These are phyloP conservation scores for Miscanthus lutarioriparius DNA, from an alignment of 176 grass and related monocot genomes.

Conservation along the genomic window DNA sequence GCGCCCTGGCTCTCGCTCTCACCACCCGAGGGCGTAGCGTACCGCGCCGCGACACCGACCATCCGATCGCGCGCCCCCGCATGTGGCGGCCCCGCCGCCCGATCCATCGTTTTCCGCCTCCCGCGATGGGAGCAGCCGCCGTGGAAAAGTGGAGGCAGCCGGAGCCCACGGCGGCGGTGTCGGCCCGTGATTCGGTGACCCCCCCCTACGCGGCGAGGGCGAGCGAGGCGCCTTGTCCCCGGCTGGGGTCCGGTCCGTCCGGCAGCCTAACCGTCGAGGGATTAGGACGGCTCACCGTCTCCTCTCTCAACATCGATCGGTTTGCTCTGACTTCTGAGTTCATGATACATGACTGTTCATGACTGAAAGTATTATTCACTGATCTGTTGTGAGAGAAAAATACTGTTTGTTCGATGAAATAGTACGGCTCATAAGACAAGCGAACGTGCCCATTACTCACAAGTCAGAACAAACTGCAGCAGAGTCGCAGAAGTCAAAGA, in stretches of 20 bases:
- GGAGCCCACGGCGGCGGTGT: constrained; percentile 26
- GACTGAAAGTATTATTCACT: no score
- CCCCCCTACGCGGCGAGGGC: not conserved
- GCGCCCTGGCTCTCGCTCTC: not conserved
- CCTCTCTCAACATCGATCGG: not conserved
- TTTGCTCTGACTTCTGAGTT: not conserved
- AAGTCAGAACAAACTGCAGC: no score
- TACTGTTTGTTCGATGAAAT: no score
- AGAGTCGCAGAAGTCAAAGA: no score
- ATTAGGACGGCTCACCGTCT: constrained; percentile 29
- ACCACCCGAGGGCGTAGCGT: not conserved
- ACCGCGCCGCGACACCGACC: constrained; percentile 5
- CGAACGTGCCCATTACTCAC: no score
- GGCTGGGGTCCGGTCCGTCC: not conserved
- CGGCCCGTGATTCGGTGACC: not conserved
- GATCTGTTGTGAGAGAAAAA: no score
- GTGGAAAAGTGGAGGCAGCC: constrained; percentile 23
- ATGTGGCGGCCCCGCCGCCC: no score
- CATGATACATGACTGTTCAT: no score
- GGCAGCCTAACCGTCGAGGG: constrained; percentile 35
- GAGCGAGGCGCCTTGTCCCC: not conserved
- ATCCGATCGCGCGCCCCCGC: not conserved
- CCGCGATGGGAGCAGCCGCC: constrained; percentile 2
- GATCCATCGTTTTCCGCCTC: constrained; percentile 4
- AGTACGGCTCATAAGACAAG: no score